phyloP scores from a whole-genome alignment of 805 yeast genomes.

The Wickerhamiella galacta region DNA sequence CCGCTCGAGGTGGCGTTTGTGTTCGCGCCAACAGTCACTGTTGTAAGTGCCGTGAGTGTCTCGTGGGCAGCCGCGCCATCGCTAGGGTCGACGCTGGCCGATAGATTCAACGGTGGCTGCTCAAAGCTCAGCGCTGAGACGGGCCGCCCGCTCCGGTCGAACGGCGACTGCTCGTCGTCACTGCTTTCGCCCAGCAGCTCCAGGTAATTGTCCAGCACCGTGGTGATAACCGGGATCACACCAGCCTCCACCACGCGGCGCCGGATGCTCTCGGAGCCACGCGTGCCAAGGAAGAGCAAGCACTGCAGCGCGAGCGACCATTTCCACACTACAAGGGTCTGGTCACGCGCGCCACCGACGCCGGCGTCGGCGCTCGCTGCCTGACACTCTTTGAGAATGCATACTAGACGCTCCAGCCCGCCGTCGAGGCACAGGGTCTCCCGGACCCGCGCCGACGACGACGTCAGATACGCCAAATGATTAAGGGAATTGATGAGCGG shows the following conservation, averaged over 20 bases:
- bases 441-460: conserved; percentile 74
- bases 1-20: too few relatives aligned
- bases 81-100: too few relatives aligned
- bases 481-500: conserved; percentile 86
- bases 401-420: conserved; percentile 75
- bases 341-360: background rate
- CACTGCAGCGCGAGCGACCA: conserved; percentile 95
- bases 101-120: too few relatives aligned
- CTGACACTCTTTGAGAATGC: conserved; percentile 64
- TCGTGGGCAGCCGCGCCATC: too few relatives aligned
- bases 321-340: conserved; percentile 62
- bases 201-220: conserved; percentile 65
- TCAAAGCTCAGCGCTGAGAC: too few relatives aligned
- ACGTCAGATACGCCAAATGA: conserved; percentile 72
- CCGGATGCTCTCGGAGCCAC: conserved; percentile 79
- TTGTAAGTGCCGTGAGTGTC: too few relatives aligned
- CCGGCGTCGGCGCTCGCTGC: conserved; percentile 4
- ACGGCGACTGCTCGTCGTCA: background rate
- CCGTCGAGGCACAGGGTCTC: conserved; percentile 84
- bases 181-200: background rate
- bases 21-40: too few relatives aligned
- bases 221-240: conserved; percentile 75
- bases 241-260: conserved; percentile 84
- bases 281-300: conserved; percentile 73
- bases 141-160: too few relatives aligned